phyloP scores from a whole-genome alignment of 805 yeast genomes.

The Cyberlindnera euphorbiiphila region DNA sequence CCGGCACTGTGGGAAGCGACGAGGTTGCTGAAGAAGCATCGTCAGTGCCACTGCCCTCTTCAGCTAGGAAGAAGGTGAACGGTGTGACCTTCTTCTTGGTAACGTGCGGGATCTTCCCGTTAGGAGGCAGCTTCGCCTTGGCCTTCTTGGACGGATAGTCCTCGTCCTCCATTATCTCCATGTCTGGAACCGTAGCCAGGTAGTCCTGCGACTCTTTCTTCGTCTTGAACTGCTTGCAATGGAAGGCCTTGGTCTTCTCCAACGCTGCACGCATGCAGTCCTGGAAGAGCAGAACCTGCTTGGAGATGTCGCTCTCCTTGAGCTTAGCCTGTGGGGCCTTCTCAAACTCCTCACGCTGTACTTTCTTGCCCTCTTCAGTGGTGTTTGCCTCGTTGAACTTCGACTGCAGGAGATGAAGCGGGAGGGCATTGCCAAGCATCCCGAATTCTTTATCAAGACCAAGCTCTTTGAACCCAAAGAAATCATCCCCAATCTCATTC shows the following conservation, averaged over 20 bases:
- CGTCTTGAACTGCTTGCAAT: constrained; percentile 35
- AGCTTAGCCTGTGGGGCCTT: constrained; percentile 52
- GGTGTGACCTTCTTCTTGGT: constrained; percentile 60
- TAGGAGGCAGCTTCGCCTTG: constrained; percentile 78
- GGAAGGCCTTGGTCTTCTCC: constrained; percentile 38
- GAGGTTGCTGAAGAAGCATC: not conserved
- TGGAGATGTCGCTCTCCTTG: constrained; percentile 44
- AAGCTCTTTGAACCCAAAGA: constrained; percentile 92
- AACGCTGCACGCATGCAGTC: constrained; percentile 47
- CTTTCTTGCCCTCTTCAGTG: constrained; percentile 39
- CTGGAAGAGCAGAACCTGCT: constrained; percentile 54
- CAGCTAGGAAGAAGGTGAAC: constrained; percentile 47
- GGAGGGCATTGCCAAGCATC: constrained; percentile 77
- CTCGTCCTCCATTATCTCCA: constrained; percentile 74
- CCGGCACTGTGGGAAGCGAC: not conserved
- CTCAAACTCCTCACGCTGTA: constrained; percentile 63
- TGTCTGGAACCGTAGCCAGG: constrained; percentile 32
- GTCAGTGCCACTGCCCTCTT: not conserved
- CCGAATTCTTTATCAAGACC: constrained; percentile 93
- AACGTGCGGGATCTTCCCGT: constrained; percentile 67
- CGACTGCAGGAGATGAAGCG: constrained; percentile 82
- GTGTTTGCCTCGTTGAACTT: constrained; percentile 58
- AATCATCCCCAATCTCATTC: constrained; percentile 91
- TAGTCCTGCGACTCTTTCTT: constrained; percentile 29
- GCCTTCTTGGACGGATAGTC: constrained; percentile 78